phyloP scores from a whole-genome alignment of 495 filamentous ascomycete species.

The Chaetomium tenue region DNA sequence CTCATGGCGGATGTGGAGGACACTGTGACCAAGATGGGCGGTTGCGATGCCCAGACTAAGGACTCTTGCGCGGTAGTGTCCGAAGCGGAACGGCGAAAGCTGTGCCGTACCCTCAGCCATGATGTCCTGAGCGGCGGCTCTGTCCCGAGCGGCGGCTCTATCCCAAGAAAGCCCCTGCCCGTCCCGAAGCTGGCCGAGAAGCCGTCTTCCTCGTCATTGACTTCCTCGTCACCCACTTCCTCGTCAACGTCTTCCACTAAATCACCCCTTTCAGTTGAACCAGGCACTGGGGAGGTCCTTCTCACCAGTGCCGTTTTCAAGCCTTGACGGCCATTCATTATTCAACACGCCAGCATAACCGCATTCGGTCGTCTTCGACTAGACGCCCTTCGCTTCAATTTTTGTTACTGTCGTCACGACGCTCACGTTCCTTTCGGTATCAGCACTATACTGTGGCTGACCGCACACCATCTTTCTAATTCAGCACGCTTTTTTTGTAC shows the following conservation, averaged over 20 bases:
- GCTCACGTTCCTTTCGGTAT: slow-evolving; percentile 6
- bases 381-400: not conserved
- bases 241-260: slow-evolving; percentile 24
- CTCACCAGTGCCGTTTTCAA: slow-evolving; percentile 48
- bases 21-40: slow-evolving; percentile 55
- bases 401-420: slow-evolving; percentile 1
- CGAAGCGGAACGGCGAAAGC: slow-evolving; percentile 32
- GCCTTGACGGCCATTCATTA: slow-evolving; percentile 17
- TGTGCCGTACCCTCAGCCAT: slow-evolving; percentile 44
- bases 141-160: slow-evolving; percentile 19
- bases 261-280: slow-evolving; percentile 13
- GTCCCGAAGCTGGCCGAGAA: slow-evolving; percentile 28
- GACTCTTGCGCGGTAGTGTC: slow-evolving; percentile 20
- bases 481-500: not conserved
- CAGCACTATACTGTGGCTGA: slow-evolving; percentile 17
- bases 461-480: slow-evolving; percentile 16
- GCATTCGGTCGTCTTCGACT: not conserved
- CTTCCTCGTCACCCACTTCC: slow-evolving; percentile 22
- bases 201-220: slow-evolving; percentile 24
- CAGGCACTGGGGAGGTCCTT: slow-evolving; percentile 35
- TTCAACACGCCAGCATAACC: not conserved
- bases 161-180: slow-evolving; percentile 24
- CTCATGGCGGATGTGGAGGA: slow-evolving; percentile 61
- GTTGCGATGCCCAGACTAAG: slow-evolving; percentile 20
- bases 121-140: slow-evolving; percentile 35